phyloP scores from a whole-genome alignment of 257 asterid species.

The Fraxinus americana region DNA sequence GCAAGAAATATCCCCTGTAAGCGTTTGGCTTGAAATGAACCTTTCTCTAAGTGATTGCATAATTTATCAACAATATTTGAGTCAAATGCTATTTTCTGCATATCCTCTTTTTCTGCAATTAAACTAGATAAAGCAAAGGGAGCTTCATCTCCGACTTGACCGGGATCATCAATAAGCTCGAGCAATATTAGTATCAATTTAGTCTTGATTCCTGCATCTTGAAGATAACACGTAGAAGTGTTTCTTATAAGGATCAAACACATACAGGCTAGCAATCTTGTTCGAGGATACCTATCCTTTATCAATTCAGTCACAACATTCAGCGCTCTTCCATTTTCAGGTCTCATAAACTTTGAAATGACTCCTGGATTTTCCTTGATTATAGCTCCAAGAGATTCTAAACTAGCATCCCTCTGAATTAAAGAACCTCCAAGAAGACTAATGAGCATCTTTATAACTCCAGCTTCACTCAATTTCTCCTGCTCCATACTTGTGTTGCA shows the following conservation, averaged over 20 bases:
- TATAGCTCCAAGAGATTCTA: conserved; percentile 79
- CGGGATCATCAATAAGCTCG: conserved; percentile 86
- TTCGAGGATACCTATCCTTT: conserved; percentile 76
- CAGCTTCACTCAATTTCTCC: conserved; percentile 69
- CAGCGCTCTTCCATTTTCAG: conserved; percentile 73
- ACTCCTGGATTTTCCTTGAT: conserved; percentile 72
- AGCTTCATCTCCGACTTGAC: conserved; percentile 97
- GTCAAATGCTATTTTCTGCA: conserved; percentile 77
- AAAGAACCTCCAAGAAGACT: conserved; percentile 78
- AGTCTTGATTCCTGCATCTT: conserved; percentile 59
- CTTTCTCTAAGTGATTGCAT: conserved; percentile 54
- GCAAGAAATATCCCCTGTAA: conserved; percentile 75
- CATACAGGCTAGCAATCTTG: conserved; percentile 83
- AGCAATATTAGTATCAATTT: conserved; percentile 64
- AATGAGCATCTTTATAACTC: conserved; percentile 68
- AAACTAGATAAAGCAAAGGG: conserved; percentile 79
- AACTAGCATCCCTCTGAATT: conserved; percentile 82
- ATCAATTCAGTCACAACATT: conserved; percentile 60
- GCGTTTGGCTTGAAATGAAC: conserved; percentile 59
- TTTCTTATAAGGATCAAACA: conserved; percentile 78
- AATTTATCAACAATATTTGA: conserved; percentile 63
- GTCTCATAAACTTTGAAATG: conserved; percentile 61
- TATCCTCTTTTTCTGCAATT: conserved; percentile 73
- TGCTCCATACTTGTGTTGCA: conserved; percentile 73
- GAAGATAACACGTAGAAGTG: conserved; percentile 54